Base-by-base conservation (phyloP, 768 basidiomycete species). In the Trametes sanguinea region DNA sequence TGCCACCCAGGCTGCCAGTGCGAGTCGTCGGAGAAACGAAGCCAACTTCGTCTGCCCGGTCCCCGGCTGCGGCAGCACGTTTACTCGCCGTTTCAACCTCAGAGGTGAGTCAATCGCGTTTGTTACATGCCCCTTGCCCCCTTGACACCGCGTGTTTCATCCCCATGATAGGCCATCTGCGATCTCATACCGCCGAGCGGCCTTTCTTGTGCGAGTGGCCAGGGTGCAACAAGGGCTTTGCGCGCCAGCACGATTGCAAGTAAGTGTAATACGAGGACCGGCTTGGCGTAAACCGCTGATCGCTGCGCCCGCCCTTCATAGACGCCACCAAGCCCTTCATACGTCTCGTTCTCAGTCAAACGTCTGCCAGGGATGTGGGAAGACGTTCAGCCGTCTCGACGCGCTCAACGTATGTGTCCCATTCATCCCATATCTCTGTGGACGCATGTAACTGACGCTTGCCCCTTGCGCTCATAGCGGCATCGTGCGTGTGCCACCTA, bases 211-310 rank as follows among this genome's bases (percentile, higher is more conserved):
- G 95, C 74, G 89, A 92, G 61, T 95, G 90, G 84, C 91, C 92
- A 11, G 94, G 94, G 33, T 98, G 95, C 74, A 90, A 90, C 72
- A 98, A 97, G 73, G 90, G 92, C 29, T 96, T 97, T 73, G 95
- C 95, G 53, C 84, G 95, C 47, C 93, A 95, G 73, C 95, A 98
- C 74, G 95, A 98, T 72, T 96, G 94, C 90, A 97, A 97, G 89
- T 91, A 71, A 72, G 90, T 86, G 16, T 42, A 45, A 42, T n/a
- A 2, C 45, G 11, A 39, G 51, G 42, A 40, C 29, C 37, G 4
- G 16, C 47, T 39, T 48, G 57, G 14, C 62, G 43, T 11, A 37
- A 37, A 11, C 61, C 52, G 53, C 52, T 45, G 32, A 55, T 40
- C 40, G 58, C 42, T 51, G 47, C 54, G 40, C 54, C 42, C 22